A percentile compares a stretch with the other conserved stretches of the same genome.
These are phyloP conservation scores for Dentiscutata heterogama DNA, from an alignment of 371 early-diverging fungal genomes.

Conservation along the genomic window DNA sequence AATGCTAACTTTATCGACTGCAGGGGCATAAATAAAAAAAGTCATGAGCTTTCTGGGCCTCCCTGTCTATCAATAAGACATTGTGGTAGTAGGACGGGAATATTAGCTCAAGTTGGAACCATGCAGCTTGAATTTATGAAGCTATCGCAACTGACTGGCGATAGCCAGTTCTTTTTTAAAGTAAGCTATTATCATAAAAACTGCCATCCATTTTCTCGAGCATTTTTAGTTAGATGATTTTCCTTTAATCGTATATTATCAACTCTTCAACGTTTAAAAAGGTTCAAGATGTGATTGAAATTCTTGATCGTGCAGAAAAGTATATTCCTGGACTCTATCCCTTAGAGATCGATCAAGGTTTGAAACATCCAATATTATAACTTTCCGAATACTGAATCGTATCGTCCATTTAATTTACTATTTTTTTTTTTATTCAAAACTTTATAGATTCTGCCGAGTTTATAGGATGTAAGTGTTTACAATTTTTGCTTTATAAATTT, in stretches of 20 bases:
- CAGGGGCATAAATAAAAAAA: too few relatives aligned
- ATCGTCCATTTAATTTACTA: too few relatives aligned
- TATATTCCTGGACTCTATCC: slow-evolving; percentile 69
- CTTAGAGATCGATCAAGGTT: slow-evolving; percentile 50
- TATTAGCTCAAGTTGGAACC: slow-evolving; percentile 89
- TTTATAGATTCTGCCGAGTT: not conserved
- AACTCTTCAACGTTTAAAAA: slow-evolving; percentile 38
- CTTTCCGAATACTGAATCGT: too few relatives aligned
- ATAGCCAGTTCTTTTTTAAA: slow-evolving; percentile 68
- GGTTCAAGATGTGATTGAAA: slow-evolving; percentile 63
- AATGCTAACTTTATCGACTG: too few relatives aligned
- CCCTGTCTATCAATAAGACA: too few relatives aligned
- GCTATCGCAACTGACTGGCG: slow-evolving; percentile 76
- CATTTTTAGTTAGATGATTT: not conserved
- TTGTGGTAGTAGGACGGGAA: not conserved
- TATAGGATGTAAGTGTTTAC: not conserved
- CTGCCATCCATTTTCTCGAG: not conserved
- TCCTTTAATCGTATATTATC: not conserved
- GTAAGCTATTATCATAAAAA: slow-evolving; percentile 48
- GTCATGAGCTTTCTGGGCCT: too few relatives aligned
- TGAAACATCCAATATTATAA: slow-evolving; percentile 40
- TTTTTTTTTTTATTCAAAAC: too few relatives aligned
- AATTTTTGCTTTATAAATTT: not conserved
- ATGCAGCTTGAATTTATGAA: slow-evolving; percentile 90
- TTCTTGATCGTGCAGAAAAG: slow-evolving; percentile 57